Base-by-base conservation (phyloP, 2,329 filamentous ascomycete species). In the Aspergillus sp. region DNA sequence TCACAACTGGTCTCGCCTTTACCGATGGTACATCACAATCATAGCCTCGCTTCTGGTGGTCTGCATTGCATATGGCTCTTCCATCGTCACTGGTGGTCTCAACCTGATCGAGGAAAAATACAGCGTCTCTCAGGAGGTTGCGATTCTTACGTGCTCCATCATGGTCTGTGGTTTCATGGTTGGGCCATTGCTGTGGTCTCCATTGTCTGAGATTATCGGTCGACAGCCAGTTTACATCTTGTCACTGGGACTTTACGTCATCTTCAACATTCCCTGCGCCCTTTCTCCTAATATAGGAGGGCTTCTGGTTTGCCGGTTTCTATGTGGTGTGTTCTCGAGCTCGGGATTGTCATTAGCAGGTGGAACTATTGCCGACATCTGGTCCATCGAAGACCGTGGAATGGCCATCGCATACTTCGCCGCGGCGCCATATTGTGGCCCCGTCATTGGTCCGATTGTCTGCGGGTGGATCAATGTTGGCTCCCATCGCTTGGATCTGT, bases 21-120 rank as follows among this genome's bases (percentile, higher is more conserved):
- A 77, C 70, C 91, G 90, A 70, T 90, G 88, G 87, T 88, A 84
- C 63, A 85, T 83, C 66, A 95, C 89, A n/a, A 87, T 93, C 82
- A 83, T 89, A 16, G 88, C 93, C 0, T 88, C 89, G 1, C 19
- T 79, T 2, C 86, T 85, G 2, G 88, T 85, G 63, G 88, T 89
- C 62, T 84, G 85, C 49, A 84, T 88, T 33, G 84, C 85, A 1
- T 82, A 88, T 46, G 78, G 79, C 16, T 89, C 85, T 24, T 82
- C 84, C 4, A 85, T 93, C 61, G 84, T 93, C 64, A 93, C 89
- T 0, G 83, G 89, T 11, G 87, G 90, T 64, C 77, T 93, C 7
- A 73, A 64, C 1, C 84, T 85, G 4, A 83, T 89, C 1, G 66
- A 76, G 0, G 62, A 82, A 4, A 78, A 84, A 55, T 90, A 93